Conservation (phyloP, 1,139 yeast genomes). For the Yamadazyma dendronema region DNA sequence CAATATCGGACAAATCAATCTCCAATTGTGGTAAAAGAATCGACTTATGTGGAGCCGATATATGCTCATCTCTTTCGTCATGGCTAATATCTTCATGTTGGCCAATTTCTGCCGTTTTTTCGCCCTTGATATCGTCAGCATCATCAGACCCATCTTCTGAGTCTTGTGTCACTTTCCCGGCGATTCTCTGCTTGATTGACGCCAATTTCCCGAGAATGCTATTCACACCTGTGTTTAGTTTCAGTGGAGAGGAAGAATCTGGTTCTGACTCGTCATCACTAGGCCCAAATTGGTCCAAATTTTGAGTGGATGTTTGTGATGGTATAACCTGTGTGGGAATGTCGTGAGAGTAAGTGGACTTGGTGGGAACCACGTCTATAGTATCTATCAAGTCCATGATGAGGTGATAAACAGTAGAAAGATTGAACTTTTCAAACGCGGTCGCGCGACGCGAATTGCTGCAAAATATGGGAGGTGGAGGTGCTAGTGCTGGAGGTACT, state of each 20-base stretch:
- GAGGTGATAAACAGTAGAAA: background rate
- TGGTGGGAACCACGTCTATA: constrained; percentile 15
- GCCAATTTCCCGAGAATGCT: constrained; percentile 4
- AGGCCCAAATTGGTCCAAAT: background rate
- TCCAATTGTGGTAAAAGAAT: constrained; percentile 26
- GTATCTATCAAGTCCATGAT: constrained; percentile 21
- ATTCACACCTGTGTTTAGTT: background rate
- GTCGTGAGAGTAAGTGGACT: constrained; percentile 7
- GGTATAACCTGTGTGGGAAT: constrained; percentile 6
- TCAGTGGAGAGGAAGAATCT: background rate
- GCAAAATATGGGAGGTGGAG: too few relatives aligned
- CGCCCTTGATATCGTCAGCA: constrained; percentile 1
- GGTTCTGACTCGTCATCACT: constrained; percentile 1
- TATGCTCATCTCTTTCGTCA: constrained; percentile 1
- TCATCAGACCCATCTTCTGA: constrained; percentile 5
- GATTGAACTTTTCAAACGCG: background rate
- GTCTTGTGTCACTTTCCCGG: constrained; percentile 2
- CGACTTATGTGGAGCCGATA: constrained; percentile 3
- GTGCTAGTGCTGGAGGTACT: too few relatives aligned
- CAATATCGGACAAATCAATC: constrained; percentile 26
- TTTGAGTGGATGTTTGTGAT: background rate
- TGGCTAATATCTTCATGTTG: background rate
- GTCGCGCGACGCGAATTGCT: background rate
- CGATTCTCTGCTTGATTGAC: constrained; percentile 9
- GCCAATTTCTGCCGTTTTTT: background rate